Evolutionary conservation across 805 yeast species (phyloP), one percentile per base, ranked within the genome.

Genomic region (Candida insectorum): DNA sequence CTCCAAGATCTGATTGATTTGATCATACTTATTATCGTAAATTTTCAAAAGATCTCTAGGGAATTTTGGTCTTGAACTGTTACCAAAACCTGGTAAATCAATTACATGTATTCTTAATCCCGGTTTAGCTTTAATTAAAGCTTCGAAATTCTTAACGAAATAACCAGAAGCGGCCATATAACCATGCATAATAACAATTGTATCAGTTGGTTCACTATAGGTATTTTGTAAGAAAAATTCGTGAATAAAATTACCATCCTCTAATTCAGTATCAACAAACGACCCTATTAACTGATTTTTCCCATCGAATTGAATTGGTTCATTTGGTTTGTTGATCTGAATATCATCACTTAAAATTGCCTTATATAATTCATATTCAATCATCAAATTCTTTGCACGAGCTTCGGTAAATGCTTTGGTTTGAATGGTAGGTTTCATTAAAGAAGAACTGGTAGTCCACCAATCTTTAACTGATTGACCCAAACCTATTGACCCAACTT

Each of bases 91-190:
- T 4, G 69, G 66, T 43, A 64, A 36, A 34, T 65, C 71, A 24
- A 65, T 53, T n/a, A 62, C 52, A 41, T 65, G 71, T 11, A 65
- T 41, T 7, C 50, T 45, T n/a, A 62, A 17, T 5, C 66, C 63
- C 3, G 60, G 58, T 30, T 48, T 49, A 4, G 58, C 40, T 24
- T 48, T 47, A 15, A 57, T 47, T n/a, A 65, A 35, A 3, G 39
- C 39, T 37, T 62, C 70, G 16, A 62, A 45, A 33, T 65, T 65
- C 43, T 62, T 62, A 33, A 64, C 48, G 33, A 62, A 65, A 43
- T 56, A 65, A 4, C 71, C 71, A 39, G 59, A 44, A 2, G 71
- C 69, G 2, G 71, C 71, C 71, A 65, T 65, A 42, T 64, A 65
- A 5, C 71, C 71, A 38, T 65, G 71, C 12, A 65, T 54, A 0